Evolutionary conservation across 1,284 basidiomycete genomes (phyloP).

Genomic region (Farysia itapuensis): DNA sequence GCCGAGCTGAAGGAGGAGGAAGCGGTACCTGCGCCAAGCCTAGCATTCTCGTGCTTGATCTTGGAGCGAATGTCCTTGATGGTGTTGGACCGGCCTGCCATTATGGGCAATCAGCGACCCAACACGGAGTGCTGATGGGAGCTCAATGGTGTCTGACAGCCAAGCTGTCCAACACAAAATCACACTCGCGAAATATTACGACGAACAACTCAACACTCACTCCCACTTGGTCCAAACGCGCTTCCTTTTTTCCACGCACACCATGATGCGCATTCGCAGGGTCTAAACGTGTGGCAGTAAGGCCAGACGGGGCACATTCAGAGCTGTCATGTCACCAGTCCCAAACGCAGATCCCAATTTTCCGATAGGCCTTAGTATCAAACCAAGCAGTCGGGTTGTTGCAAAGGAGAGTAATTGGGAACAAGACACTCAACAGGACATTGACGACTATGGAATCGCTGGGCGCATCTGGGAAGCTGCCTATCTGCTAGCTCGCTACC

Average conservation of each 20-base stretch:
- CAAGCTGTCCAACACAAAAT: no score
- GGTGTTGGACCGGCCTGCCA: constrained; percentile 25
- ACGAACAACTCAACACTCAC: no score
- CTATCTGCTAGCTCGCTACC: constrained; percentile 44
- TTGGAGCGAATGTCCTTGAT: constrained; percentile 51
- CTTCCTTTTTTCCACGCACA: no score
- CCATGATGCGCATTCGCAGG: no score
- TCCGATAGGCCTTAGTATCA: constrained; percentile 38
- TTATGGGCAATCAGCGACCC: no score
- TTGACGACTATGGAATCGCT: constrained; percentile 54
- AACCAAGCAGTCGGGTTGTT: constrained; percentile 26
- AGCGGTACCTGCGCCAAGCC: constrained; percentile 49
- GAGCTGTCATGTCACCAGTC: no score
- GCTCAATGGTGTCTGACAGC: no score
- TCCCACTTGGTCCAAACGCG: no score
- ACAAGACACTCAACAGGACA: constrained; percentile 47
- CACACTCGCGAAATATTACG: no score
- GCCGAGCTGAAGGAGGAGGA: constrained; percentile 21
- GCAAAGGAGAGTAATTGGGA: constrained; percentile 12
- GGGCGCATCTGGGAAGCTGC: constrained; percentile 58
- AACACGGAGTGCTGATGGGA: no score
- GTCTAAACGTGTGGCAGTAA: neutral
- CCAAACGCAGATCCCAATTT: constrained; percentile 51
- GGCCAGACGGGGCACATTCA: neutral
- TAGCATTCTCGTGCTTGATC: constrained; percentile 55